Percentiles rank a stretch among this genome's conserved stretches.
These are phyloP conservation scores for Cercospora sp. DNA, from an alignment of 2,329 filamentous ascomycete genomes.

Conservation along the genomic window DNA sequence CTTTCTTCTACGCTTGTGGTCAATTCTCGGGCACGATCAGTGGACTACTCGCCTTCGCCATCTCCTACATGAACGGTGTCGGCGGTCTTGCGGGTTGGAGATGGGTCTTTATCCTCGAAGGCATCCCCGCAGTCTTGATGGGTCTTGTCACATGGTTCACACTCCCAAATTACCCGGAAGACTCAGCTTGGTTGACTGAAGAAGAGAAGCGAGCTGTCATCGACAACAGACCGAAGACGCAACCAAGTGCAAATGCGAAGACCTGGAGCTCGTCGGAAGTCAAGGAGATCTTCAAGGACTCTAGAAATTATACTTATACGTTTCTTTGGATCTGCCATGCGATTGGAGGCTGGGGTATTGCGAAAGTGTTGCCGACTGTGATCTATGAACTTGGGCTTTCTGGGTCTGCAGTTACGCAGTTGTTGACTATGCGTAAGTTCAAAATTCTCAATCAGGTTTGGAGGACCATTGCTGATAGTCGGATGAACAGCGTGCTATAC, in stretches of 20 bases:
- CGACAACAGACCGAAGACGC: conserved; percentile 24
- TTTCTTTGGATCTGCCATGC: conserved; percentile 34
- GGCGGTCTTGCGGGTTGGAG: conserved; percentile 30
- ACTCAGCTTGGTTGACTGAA: conserved; percentile 56
- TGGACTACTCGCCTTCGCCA: conserved; percentile 49
- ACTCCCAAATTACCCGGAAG: conserved; percentile 61
- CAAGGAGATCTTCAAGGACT: conserved; percentile 25
- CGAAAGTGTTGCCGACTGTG: conserved; percentile 42
- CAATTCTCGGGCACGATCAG: conserved; percentile 40
- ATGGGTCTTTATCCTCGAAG: conserved; percentile 29
- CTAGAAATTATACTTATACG: conserved; percentile 25
- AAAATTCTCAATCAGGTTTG: too few relatives aligned
- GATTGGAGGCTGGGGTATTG: conserved; percentile 41
- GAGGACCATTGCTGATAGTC: too few relatives aligned
- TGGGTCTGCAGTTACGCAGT: conserved; percentile 42
- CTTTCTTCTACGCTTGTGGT: conserved; percentile 40
- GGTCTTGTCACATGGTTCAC: conserved; percentile 44
- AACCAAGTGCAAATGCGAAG: conserved; percentile 24
- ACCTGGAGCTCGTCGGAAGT: conserved; percentile 28
- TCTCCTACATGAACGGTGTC: conserved; percentile 48
- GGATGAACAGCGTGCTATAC: conserved; percentile 28
- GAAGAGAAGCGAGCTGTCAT: conserved; percentile 34
- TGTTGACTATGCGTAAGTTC: conserved; percentile 40
- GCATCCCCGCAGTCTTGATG: conserved; percentile 38
- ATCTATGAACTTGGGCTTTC: conserved; percentile 48